Conservation (phyloP, 257 asterid genomes). For the Solanum sparsipilum region DNA sequence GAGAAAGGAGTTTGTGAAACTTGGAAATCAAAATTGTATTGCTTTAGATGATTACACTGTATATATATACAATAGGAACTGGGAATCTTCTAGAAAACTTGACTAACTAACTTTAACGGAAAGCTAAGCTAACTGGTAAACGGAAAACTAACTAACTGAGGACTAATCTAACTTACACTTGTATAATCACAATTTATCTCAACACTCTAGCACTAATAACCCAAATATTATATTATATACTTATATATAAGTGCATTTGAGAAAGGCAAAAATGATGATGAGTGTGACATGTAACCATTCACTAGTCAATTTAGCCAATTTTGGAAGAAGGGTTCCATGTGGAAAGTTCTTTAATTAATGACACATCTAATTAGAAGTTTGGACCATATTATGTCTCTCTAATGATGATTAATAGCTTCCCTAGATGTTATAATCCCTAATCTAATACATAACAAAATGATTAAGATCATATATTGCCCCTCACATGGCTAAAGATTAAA, state of each 20-base stretch:
- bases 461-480: slow-evolving; percentile 13
- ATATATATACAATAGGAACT: too few species aligned
- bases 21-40: too few species aligned
- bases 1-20: too few species aligned
- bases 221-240: neutral
- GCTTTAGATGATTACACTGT: too few species aligned
- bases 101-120: too few species aligned
- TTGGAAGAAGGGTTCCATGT: neutral
- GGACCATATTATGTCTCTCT: slow-evolving; percentile 1
- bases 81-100: too few species aligned
- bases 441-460: slow-evolving; percentile 8
- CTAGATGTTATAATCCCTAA: slow-evolving; percentile 9
- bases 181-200: too few species aligned
- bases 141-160: too few species aligned
- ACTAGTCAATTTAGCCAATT: neutral
- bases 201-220: neutral
- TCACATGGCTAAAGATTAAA: slow-evolving; percentile 43
- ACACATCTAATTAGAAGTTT: neutral
- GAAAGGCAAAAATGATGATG: neutral
- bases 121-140: too few species aligned
- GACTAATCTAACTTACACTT: too few species aligned
- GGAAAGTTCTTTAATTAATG: neutral
- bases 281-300: neutral
- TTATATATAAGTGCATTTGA: neutral
- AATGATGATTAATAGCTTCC: slow-evolving; percentile 14